These are phyloP conservation scores for Gynostemma pentaphyllum DNA, from an alignment of 306 rosid genomes.

Conservation along the genomic window DNA sequence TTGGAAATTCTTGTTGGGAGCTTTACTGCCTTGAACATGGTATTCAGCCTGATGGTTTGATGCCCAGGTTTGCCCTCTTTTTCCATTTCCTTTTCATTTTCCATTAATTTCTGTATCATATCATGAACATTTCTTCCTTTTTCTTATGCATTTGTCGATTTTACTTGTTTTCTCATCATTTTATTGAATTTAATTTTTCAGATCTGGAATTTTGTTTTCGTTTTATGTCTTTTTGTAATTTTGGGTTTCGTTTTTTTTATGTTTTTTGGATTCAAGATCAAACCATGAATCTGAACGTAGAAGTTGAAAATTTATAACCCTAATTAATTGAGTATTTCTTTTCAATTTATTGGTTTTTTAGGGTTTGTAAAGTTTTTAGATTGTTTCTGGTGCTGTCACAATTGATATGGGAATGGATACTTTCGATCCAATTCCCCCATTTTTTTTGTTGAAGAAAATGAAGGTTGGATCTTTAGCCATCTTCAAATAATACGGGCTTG, in stretches of 20 bases:
- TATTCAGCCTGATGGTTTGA: conserved; percentile 52
- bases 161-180: background rate
- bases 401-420: background rate
- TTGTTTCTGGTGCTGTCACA: background rate
- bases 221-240: too few relatives aligned
- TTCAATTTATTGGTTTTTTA: background rate
- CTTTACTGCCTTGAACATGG: conserved; percentile 72
- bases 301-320: background rate
- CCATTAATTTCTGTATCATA: background rate
- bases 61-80: conserved; percentile 42
- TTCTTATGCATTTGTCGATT: background rate
- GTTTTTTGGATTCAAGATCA: background rate
- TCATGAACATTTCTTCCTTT: background rate
- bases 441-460: background rate
- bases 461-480: background rate
- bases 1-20: conserved; percentile 80
- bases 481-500: background rate
- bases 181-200: too few relatives aligned
- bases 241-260: background rate
- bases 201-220: too few relatives aligned
- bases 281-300: background rate
- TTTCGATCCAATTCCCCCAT: background rate
- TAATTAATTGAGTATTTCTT: background rate
- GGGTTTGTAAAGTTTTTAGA: background rate
- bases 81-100: background rate